Evolutionary conservation across 805 yeast genomes (phyloP), one percentile per base, ranked within the genome.

Genomic region (Myxozyma sirexii): DNA sequence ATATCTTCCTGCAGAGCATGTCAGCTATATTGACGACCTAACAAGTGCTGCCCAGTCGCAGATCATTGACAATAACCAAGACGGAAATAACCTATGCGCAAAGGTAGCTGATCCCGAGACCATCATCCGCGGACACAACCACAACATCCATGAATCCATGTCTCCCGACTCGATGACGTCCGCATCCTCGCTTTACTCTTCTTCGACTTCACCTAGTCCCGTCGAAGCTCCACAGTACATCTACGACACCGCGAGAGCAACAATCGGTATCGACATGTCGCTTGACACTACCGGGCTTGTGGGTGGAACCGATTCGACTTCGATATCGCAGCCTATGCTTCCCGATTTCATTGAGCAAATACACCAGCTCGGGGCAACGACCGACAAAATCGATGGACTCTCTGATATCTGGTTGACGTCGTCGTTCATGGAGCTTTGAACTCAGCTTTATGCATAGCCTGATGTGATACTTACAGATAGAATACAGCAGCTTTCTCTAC

Each of bases 121-220:
- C 7, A 60, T 60, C 37, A 60, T 60, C 13, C 59, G 60, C 4
- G 53, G 56, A 3, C 59, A 56, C 33, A 29, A 29, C 48, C 24
- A 47, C 27, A 31, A 27, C 21, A n/a, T 27, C 3, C 41, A 33
- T 17, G 53, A 48, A 23, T 39, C 63, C 5, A 57, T 56, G 57
- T 61, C 65, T 6, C 65, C 65, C 3, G 62, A 50, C 17, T 61
- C 64, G n/a, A 57, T 54, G 56, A 56, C 60, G 2, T 56, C 60
- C 3, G 57, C 56, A 4, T 47, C 60, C 26, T 60, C 64, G 19
- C 29, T 54, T 15, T 48, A 56, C 43, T 53, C 64, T 8, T 39
- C 55, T 2, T 45, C 64, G 17, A 33, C 60, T 15, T 54, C 62
- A 29, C 60, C 63, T 3, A 50, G 60, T 27, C 60, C 58, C 7